A percentile compares a stretch with the other conserved stretches of the same genome.
Evolutionary conservation across 768 basidiomycete genomes (phyloP).

Genomic region (Amanita polypyramis): DNA sequence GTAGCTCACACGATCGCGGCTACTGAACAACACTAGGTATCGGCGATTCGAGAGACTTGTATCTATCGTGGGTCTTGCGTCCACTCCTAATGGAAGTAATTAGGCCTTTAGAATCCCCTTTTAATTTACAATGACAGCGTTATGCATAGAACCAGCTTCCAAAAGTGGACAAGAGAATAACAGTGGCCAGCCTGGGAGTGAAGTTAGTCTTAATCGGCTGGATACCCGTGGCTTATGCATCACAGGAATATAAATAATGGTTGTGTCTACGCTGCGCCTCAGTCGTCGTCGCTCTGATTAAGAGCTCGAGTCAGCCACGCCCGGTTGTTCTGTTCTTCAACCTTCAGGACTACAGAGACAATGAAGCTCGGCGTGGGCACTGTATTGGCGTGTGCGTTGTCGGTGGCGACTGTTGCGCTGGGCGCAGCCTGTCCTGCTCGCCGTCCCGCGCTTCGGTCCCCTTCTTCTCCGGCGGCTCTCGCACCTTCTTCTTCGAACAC

Average conservation of each 20-base stretch:
- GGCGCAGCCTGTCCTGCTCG: neutral
- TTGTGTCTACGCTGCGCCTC: no score
- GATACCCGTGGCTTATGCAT: neutral
- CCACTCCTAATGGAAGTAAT: neutral
- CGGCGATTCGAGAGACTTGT: neutral
- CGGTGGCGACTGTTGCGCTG: neutral
- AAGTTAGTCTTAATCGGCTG: neutral
- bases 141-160: neutral
- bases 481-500: neutral
- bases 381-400: neutral
- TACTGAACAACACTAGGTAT: no score
- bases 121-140: slow-evolving; percentile 7
- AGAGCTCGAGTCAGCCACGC: neutral
- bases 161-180: no score
- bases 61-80: neutral
- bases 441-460: neutral
- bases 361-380: neutral
- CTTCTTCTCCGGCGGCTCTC: neutral
- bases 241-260: neutral
- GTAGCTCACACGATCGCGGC: neutral
- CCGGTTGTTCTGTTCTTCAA: neutral
- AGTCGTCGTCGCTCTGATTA: no score
- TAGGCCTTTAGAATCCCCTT: neutral
- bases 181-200: no score
- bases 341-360: neutral